These are phyloP conservation scores for Actinomortierella ambigua DNA, from an alignment of 371 early-diverging fungal genomes.

Conservation along the genomic window DNA sequence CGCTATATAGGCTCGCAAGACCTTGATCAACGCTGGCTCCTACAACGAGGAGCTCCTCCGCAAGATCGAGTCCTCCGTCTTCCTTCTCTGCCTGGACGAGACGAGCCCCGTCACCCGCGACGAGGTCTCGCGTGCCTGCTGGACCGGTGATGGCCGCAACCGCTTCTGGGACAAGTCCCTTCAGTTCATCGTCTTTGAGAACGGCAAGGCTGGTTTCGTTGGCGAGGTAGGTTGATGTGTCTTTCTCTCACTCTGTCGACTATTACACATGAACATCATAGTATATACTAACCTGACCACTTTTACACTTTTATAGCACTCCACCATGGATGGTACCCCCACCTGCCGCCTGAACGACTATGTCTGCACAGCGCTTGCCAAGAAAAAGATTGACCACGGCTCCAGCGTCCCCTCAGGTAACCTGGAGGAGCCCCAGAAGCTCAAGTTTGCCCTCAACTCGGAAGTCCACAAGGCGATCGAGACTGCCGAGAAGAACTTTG, in stretches of 20 bases:
- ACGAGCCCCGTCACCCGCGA: conserved; percentile 82
- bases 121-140: conserved; percentile 80
- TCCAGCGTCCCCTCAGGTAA: conserved; percentile 49
- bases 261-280: not conserved
- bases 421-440: conserved; percentile 67
- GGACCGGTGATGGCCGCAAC: conserved; percentile 95
- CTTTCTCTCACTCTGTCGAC: not conserved
- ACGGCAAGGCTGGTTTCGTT: conserved; percentile 94
- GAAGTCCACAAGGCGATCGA: conserved; percentile 59
- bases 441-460: conserved; percentile 72
- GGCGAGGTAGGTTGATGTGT: conserved; percentile 66
- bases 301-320: not conserved
- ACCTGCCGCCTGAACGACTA: conserved; percentile 77
- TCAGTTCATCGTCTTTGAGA: conserved; percentile 94
- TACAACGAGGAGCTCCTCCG: conserved; percentile 74
- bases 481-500: conserved; percentile 73
- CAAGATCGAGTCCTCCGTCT: conserved; percentile 82
- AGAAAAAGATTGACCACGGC: conserved; percentile 65
- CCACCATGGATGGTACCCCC: conserved; percentile 94
- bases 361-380: conserved; percentile 24
- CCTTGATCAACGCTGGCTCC: conserved; percentile 68
- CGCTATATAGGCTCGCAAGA: conserved; percentile 54
- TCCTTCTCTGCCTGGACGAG: conserved; percentile 90
- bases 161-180: conserved; percentile 93
- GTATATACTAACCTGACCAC: not conserved